Conservation (phyloP, 1,284 basidiomycete genomes). For the Trichosporon sp. region DNA sequence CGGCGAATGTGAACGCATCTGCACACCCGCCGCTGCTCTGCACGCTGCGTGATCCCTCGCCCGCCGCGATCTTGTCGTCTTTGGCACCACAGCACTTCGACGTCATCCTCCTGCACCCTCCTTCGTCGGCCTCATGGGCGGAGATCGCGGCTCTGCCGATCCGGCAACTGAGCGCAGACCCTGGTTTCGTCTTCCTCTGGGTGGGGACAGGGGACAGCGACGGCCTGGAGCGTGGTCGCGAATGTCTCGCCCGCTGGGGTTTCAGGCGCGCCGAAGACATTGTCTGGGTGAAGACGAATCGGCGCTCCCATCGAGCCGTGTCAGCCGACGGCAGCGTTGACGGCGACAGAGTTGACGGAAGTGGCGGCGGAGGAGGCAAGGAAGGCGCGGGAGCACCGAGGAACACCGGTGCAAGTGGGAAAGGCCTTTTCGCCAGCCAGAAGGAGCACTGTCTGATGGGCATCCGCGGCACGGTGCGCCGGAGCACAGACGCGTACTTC, state of each 20-base stretch:
- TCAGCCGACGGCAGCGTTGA: no score
- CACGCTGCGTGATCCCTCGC: conserved; percentile 30
- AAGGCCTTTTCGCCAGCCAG: conserved; percentile 72
- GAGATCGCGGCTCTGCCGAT: conserved; percentile 79
- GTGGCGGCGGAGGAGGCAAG: not conserved
- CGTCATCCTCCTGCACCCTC: conserved; percentile 88
- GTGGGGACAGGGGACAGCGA: conserved; percentile 88
- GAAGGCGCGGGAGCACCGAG: not conserved
- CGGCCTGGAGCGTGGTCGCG: conserved; percentile 87
- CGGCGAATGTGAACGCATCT: conserved; percentile 49
- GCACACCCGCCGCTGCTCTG: conserved; percentile 52
- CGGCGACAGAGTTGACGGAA: not conserved
- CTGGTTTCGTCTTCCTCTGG: conserved; percentile 94
- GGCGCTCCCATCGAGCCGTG: not conserved
- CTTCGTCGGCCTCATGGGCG: conserved; percentile 72
- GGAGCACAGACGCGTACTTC: conserved; percentile 91
- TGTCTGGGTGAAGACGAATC: conserved; percentile 92
- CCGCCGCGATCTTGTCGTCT: conserved; percentile 19
- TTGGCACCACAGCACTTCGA: conserved; percentile 68
- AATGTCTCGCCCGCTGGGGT: conserved; percentile 90
- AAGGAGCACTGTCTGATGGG: conserved; percentile 98
- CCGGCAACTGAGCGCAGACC: conserved; percentile 81
- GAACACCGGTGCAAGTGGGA: conserved; percentile 21
- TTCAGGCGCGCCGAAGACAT: conserved; percentile 96
- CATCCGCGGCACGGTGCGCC: conserved; percentile 93